Base-by-base conservation (phyloP, 306 rosid genomes). In the Prunus armeniaca region DNA sequence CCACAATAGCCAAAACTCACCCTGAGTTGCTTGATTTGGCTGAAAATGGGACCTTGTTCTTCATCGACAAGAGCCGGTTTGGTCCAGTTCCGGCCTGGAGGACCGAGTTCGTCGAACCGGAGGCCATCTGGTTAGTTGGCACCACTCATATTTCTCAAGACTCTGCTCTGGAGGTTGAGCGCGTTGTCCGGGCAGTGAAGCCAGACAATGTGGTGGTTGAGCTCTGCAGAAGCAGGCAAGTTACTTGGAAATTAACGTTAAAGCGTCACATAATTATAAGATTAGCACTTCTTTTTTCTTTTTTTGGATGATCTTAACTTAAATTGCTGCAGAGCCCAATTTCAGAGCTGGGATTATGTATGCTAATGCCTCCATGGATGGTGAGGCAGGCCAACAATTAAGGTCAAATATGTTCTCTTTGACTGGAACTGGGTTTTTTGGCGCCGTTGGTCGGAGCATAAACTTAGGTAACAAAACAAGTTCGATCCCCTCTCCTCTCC, bases 341-440 rank as follows among this genome's bases (percentile, higher is more conserved):
- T 92, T 88, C 96, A 92, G 97, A 90, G 97, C 97, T 80, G 98
- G 97, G 85, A 92, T 90, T 76, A 92, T 95, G 98, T 89, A 90
- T 76, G 84, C 83, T 46, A 18, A 62, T 28, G 65, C 17, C 65
- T 75, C 86, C 63, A 83, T 78, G 13, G 69, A 88, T 69, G 87
- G 72, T 30, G 89, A 88, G 85, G 67, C 69, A 68, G 89, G 81
- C 69, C 84, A 89, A 73, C 87, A 82, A 52, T 60, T 95, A 64
- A 65, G 81, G 73, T 92, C 97, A 4, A 92, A 86, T 69, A 87
- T 95, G 97, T 90, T 95, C 74, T 88, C 97, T 65, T 74, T 95
- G 85, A 95, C 85, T 12, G 98, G 98, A 15, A 83, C 82, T 72
- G 98, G 92, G 0, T 95, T 92, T 78, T 87, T 95, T 27, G 97